Evolutionary conservation across 768 basidiomycete genomes (phyloP), one percentile per base, ranked within the genome.

Genomic region (Amanita jacksonii): DNA sequence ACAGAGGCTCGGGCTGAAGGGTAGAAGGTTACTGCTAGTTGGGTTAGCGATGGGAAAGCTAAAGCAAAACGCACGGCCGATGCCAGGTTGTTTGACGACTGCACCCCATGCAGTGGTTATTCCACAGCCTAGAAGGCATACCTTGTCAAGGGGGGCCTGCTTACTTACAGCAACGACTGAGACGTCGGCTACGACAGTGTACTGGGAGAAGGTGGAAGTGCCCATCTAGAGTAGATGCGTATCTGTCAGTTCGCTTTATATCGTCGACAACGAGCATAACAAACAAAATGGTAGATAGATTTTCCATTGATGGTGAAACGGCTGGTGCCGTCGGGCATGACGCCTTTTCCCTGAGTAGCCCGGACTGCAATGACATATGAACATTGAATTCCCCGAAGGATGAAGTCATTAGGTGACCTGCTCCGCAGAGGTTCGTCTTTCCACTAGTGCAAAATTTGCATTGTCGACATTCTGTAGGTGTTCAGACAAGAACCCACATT

Each of bases 71-170:
- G 31, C 22, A 42, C 16, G 56, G 85, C 86, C 74, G 62, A 89
- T 77, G 48, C 87, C 90, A 18, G 83, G 77, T 57, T 92, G 89
- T 69, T 97, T 97, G 51, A 76, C 76, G 38, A 94, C 87, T 5
- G 94, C 86, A 43, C 94, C 93, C 88, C 91, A 98, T 13, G 93
- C 93, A n/a, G 93, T 97, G 27, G 93, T 94, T 61, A 98, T 94
- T 51, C 92, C 92, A 50, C 89, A 91, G 4, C 94, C 94, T 10
- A 99, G 79, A 24, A 99, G 73, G 65, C 96, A 98, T n/a, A 93
- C 90, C 57, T 91, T 96, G 22, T 97, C 85, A 10, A 99, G 75
- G 7, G 91, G 90, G 1, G 96, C 96, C 48, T 74, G 68, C 48
- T 77, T 72, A 66, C 82, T 81, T 48, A 99, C 81, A 12, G 89